A percentile compares a stretch with the other conserved stretches of the same genome.
Conservation (phyloP, 2,329 filamentous ascomycete genomes). For the Sclerotinia trifoliorum region DNA sequence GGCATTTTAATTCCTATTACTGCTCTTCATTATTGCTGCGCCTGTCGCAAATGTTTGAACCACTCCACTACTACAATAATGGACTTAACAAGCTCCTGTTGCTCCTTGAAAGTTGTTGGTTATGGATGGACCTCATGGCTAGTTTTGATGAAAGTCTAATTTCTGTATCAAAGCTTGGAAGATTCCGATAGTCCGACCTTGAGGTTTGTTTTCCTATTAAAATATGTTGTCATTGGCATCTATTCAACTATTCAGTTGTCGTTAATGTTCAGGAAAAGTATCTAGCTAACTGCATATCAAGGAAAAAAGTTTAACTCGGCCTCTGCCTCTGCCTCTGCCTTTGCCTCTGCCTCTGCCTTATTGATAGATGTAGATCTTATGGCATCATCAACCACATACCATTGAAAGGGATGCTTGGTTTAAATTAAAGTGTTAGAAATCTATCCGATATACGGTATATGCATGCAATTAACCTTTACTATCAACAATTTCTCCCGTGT, state of each 20-base stretch:
- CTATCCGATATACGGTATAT: too few species aligned
- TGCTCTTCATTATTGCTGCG: neutral
- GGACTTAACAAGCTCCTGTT: too few species aligned
- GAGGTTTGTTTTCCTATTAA: too few species aligned
- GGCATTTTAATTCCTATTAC: neutral
- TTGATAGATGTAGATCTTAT: too few species aligned
- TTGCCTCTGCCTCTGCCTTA: too few species aligned
- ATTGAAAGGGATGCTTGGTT: neutral
- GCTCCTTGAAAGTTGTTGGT: neutral
- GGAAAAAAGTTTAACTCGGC: neutral
- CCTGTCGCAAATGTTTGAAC: neutral
- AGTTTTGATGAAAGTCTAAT: neutral
- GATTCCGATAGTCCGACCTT: neutral
- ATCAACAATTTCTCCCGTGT: conserved; percentile 7
- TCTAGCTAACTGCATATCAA: neutral
- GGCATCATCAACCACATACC: neutral
- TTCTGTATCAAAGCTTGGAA: neutral
- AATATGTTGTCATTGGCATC: too few species aligned
- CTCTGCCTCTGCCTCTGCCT: too few species aligned
- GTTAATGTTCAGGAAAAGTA: too few species aligned
- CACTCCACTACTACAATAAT: neutral
- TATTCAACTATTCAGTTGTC: neutral
- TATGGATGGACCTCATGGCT: too few species aligned
- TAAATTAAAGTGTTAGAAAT: neutral
- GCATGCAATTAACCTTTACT: neutral